Conservation (phyloP, 2,329 filamentous ascomycete species). For the Aureobasidium sp. region DNA sequence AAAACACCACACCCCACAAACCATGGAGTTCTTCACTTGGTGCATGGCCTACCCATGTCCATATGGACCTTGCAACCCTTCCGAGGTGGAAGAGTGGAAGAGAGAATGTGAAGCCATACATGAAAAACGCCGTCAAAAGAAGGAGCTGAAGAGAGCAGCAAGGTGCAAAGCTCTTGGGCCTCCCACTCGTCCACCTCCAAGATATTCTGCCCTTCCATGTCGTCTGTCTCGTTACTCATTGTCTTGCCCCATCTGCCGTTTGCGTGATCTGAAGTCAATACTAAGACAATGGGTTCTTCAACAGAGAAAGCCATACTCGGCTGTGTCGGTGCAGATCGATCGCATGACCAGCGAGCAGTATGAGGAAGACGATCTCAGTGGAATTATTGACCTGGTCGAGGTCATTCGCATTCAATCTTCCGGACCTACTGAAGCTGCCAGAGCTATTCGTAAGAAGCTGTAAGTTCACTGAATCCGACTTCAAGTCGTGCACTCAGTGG, state of each 20-base stretch:
- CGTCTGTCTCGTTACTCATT: conserved; percentile 14
- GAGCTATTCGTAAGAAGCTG: conserved; percentile 93
- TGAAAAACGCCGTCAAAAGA: conserved; percentile 4
- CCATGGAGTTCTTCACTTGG: conserved; percentile 13
- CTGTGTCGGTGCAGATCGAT: conserved; percentile 88
- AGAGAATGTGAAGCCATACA: not conserved
- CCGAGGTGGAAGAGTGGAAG: conserved; percentile 6
- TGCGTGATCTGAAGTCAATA: conserved; percentile 13
- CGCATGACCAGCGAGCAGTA: conserved; percentile 82
- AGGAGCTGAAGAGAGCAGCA: not conserved
- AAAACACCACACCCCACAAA: not conserved
- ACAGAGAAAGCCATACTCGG: conserved; percentile 78
- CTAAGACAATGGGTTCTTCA: conserved; percentile 16
- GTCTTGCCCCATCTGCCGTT: conserved; percentile 15
- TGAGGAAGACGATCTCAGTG: conserved; percentile 84
- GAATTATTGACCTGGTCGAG: conserved; percentile 89
- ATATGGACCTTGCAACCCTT: conserved; percentile 13
- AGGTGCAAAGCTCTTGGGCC: not conserved
- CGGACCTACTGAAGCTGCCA: conserved; percentile 80
- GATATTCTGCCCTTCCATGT: conserved; percentile 8
- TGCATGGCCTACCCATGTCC: conserved; percentile 19
- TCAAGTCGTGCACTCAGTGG: not conserved
- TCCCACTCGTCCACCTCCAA: not conserved
- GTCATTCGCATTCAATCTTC: conserved; percentile 83
- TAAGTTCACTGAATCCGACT: conserved; percentile 33